Evolutionary conservation across 2,329 filamentous ascomycete genomes (phyloP), one percentile per base, ranked within the genome.

Genomic region (Didymella glomerata): DNA sequence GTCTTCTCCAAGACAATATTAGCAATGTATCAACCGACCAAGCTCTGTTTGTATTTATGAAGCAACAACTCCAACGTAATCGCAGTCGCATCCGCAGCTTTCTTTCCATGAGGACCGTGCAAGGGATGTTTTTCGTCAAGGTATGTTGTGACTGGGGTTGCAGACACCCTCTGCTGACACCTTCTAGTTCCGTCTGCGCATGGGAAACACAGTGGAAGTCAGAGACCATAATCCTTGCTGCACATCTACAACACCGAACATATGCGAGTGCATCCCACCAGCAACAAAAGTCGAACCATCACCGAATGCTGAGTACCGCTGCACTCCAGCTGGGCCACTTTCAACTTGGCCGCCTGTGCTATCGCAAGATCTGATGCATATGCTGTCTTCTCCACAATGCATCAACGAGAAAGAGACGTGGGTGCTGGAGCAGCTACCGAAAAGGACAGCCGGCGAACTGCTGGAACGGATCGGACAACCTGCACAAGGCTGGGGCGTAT

Each of bases 191-290:
- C 52, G 47, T 2, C 64, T 68, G 6, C 59, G 56, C 4, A 47
- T 65, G 16, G 66, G 67, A 11, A 64, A 60, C 22, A 69, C 58
- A 13, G 69, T 73, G 0, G 66, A 67, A 30, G 56, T 73, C 11
- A 58, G 63, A 20, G 54, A 63, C 14, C 68, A 69, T 38, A 47
- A 59, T 11, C 48, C 60, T 1, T 66, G 61, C 41, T 72, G 68
- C 34, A 20, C 50, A 2, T 34, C 41, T 4, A 38, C 34, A 2
- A 18, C n/a, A 10, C 32, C 42, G 10, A 14, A 36, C 3, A 8
- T 40, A 0, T 73, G 70, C 48, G 54, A 67, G 45, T 73, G 69
- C 52, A 62, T 73, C 9, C 69, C 68, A 0, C 70, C 70, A 8
- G 34, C 27, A 22, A 9, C 44, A 6, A 67, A 58, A 18, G 68